Base-by-base conservation (phyloP, 352 stramenopile species). In the Phytophthora quininea region DNA sequence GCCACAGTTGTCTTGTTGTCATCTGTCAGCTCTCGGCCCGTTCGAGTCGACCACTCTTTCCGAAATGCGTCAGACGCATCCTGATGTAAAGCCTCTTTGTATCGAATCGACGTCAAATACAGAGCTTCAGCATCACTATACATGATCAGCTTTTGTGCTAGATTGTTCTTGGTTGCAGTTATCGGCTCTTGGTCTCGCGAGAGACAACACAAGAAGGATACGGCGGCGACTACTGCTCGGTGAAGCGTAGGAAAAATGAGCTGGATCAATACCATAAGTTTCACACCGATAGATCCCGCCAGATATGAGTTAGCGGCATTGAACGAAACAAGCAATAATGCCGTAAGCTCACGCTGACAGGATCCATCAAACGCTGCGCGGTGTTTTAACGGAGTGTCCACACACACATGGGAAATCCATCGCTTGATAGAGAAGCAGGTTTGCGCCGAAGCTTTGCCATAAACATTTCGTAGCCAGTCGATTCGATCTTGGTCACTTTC, bases 31-130 rank as follows among this genome's bases (percentile, higher is more conserved):
- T n/a, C 37, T 15, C 60, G 55, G 15, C 60, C 48, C 49, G 66
- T 66, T 24, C 60, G 55, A 46, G 19, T 9, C 8, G 70, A 63
- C 70, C 70, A 77, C 61, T 90, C 79, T 43, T 71, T 72, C 52
- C 75, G 47, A 31, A 77, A 77, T 10, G 52, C 56, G 1, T 59
- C 31, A 30, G 51, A 24, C 24, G 47, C 27, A 49, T 49, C 52
- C 9, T 59, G 32, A n/a, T 49, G 38, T 32, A 11, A 35, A 10
- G 47, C 6, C n/a, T 71, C 48, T 37, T 27, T 67, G 24, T 52
- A 51, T 64, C 42, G 49, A 5, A 77, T 30, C 12, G 60, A 66
- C 7, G 27, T 27, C 38, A 73, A 30, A 19, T 77, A 77, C 15
- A 54, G n/a, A 4, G 32, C 30, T 24, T 63, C 14, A 7, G 66